Percentiles rank a stretch among this genome's conserved stretches.
These are phyloP conservation scores for Sequoia sempervirens DNA, from an alignment of 75 land plant genomes.

Conservation along the genomic window DNA sequence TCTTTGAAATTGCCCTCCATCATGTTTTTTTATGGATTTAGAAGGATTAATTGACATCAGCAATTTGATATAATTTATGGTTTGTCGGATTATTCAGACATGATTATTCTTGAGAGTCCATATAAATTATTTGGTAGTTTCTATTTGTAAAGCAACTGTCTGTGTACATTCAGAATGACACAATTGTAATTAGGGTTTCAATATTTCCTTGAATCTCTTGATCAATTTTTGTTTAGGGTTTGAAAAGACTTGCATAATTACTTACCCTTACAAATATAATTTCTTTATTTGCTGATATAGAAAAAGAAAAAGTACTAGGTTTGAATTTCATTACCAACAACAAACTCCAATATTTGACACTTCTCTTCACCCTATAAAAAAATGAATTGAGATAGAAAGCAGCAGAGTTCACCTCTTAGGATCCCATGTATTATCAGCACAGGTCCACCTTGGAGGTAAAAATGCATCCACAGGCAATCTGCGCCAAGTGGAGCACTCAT, in stretches of 20 bases:
- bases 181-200: not conserved
- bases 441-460: constrained; percentile 42
- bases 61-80: not conserved
- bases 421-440: constrained; percentile 45
- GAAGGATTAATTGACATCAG: not conserved
- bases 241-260: not conserved
- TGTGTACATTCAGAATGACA: not conserved
- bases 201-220: too few species aligned
- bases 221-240: not conserved
- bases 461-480: constrained; percentile 37
- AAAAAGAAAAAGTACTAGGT: not conserved
- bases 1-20: not conserved
- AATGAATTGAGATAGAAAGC: not conserved
- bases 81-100: not conserved
- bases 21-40: not conserved
- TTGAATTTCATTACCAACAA: not conserved
- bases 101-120: not conserved
- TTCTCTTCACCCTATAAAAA: not conserved
- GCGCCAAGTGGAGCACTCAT: constrained; percentile 49
- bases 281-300: not conserved
- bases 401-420: constrained; percentile 24
- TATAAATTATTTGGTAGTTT: too few species aligned
- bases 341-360: constrained; percentile 4
- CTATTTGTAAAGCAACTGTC: not conserved
- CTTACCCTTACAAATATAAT: not conserved